A percentile compares a stretch with the other conserved stretches of the same genome.
Conservation (phyloP, 2,329 filamentous ascomycete genomes). For the Pseudonectria foliicola region DNA sequence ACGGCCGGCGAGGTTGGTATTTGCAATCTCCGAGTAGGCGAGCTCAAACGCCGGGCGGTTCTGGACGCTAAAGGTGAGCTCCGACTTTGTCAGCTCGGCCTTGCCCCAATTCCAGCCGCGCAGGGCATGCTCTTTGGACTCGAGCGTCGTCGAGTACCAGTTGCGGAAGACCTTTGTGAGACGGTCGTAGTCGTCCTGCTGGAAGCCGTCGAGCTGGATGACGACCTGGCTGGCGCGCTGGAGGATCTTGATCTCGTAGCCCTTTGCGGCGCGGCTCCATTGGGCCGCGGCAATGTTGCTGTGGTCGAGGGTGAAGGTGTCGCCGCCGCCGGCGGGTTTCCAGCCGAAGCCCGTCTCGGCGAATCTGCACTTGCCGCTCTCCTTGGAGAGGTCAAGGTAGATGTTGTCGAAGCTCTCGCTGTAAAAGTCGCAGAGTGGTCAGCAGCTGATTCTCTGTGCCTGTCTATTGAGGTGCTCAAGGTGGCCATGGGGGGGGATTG, state of each 20-base stretch:
- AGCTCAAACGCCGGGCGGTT: conserved; percentile 96
- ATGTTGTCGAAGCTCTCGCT: conserved; percentile 96
- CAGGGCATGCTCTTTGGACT: conserved; percentile 88
- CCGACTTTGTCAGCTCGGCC: conserved; percentile 90
- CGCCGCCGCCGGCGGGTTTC: conserved; percentile 81
- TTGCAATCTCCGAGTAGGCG: conserved; percentile 93
- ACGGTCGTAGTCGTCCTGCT: conserved; percentile 89
- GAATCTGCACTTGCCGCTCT: conserved; percentile 87
- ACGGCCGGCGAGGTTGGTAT: conserved; percentile 94
- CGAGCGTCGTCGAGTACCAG: conserved; percentile 92
- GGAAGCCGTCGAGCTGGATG: conserved; percentile 91
- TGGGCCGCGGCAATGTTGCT: conserved; percentile 80
- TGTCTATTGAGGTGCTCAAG: background rate
- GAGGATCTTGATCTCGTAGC: conserved; percentile 88
- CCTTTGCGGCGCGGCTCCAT: conserved; percentile 90
- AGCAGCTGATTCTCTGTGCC: conserved; percentile 1
- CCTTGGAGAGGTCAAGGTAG: conserved; percentile 89
- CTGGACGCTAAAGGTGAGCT: conserved; percentile 93
- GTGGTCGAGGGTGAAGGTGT: conserved; percentile 88
- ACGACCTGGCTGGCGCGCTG: conserved; percentile 70
- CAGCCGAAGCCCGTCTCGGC: conserved; percentile 92
- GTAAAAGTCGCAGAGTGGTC: conserved; percentile 4
- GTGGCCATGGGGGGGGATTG: background rate
- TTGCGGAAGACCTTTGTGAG: conserved; percentile 91
- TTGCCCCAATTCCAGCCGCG: conserved; percentile 99